Percentiles rank a stretch among this genome's conserved stretches.
These are phyloP conservation scores for Aphanomyces stellatus DNA, from an alignment of 352 stramenopile species.

Conservation along the genomic window DNA sequence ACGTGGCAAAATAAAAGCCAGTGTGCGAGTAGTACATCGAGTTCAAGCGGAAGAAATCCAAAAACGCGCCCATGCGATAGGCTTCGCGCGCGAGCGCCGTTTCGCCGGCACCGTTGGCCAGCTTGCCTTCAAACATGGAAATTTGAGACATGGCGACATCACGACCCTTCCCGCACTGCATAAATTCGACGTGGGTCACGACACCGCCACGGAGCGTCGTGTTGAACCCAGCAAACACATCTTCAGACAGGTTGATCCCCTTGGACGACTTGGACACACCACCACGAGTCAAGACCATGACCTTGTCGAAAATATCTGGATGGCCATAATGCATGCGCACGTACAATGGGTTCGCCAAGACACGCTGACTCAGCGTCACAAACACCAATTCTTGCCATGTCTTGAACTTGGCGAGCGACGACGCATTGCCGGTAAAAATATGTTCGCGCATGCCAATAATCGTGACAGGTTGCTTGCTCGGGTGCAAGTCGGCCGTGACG, in stretches of 20 bases:
- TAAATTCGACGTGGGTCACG: conserved; percentile 76
- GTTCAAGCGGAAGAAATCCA: conserved; percentile 81
- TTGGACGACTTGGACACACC: conserved; percentile 77
- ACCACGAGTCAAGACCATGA: conserved; percentile 68
- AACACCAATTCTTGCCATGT: conserved; percentile 81
- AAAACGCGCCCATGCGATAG: conserved; percentile 77
- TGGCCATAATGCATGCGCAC: conserved; percentile 82
- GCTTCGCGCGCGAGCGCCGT: conserved; percentile 67
- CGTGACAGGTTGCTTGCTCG: conserved; percentile 55
- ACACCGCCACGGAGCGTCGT: conserved; percentile 61
- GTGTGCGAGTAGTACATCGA: conserved; percentile 86
- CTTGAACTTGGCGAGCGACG: conserved; percentile 78
- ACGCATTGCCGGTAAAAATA: conserved; percentile 81
- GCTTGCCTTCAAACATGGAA: conserved; percentile 88
- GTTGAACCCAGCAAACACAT: conserved; percentile 86
- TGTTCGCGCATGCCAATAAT: conserved; percentile 84
- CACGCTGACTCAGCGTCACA: conserved; percentile 72
- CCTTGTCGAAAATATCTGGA: conserved; percentile 82
- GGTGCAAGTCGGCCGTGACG: conserved; percentile 55
- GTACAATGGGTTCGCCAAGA: conserved; percentile 61
- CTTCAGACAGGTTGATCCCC: conserved; percentile 78
- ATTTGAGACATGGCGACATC: conserved; percentile 99
- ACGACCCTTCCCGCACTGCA: conserved; percentile 92
- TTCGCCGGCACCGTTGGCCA: conserved; percentile 73
- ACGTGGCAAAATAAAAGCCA: conserved; percentile 79